These are phyloP conservation scores for Phytophthora foliorum DNA, from an alignment of 352 stramenopile genomes.

Conservation along the genomic window DNA sequence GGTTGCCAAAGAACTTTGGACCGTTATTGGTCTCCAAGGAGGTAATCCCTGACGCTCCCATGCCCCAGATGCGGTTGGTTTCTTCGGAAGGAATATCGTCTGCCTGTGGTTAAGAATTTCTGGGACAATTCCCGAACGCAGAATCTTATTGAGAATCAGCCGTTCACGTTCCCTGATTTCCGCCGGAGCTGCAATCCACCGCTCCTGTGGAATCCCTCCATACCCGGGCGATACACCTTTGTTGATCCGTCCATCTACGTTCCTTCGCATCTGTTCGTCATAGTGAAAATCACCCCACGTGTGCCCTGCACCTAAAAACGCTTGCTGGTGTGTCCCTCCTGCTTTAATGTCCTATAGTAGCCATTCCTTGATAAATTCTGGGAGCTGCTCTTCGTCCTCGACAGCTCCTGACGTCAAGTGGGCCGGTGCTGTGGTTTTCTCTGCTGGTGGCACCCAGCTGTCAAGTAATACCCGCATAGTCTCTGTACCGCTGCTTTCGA, in stretches of 20 bases:
- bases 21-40: constrained; percentile 6
- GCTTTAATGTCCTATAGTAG: constrained; percentile 11
- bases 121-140: neutral
- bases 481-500: neutral
- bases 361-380: constrained; percentile 6
- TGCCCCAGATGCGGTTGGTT: neutral
- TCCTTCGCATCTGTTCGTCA: neutral
- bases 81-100: neutral
- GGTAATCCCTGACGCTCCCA: constrained; percentile 2
- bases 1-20: constrained; percentile 2
- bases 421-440: neutral
- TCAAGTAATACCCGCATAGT: neutral
- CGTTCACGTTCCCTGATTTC: neutral
- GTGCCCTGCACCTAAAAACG: neutral
- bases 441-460: neutral
- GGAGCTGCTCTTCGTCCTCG: neutral
- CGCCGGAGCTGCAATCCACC: neutral
- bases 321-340: neutral
- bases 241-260: neutral
- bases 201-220: constrained; percentile 1
- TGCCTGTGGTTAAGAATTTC: constrained; percentile 1
- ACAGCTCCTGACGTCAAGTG: neutral
- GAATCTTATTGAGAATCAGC: neutral
- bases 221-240: neutral
- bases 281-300: neutral